Evolutionary conservation across 2,329 filamentous ascomycete species (phyloP).

Genomic region (Penicillium sp.): DNA sequence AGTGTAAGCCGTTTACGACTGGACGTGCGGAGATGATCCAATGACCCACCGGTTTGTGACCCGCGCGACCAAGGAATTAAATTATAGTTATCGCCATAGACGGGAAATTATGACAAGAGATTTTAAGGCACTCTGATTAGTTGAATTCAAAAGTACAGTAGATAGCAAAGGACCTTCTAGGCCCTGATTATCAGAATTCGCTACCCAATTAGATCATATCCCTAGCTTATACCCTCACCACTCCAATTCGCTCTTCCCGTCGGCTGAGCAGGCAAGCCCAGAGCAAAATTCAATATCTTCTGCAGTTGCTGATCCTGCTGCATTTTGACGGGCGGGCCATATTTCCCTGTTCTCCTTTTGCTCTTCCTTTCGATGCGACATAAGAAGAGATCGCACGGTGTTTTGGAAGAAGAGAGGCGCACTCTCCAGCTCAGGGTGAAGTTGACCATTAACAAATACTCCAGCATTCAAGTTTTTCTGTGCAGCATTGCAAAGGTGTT

Average conservation of each 20-base stretch:
- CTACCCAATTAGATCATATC: constrained; percentile 1
- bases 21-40: constrained; percentile 9
- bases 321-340: constrained; percentile 53
- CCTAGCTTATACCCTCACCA: constrained; percentile 13
- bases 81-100: constrained; percentile 2
- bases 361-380: constrained; percentile 52
- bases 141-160: background rate
- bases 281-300: constrained; percentile 37
- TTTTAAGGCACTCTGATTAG: constrained; percentile 1
- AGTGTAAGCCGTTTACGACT: constrained; percentile 8
- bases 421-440: constrained; percentile 65
- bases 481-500: constrained; percentile 61
- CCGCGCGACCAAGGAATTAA: background rate
- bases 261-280: constrained; percentile 20
- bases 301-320: constrained; percentile 25
- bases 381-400: constrained; percentile 53
- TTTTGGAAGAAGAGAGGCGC: constrained; percentile 62
- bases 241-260: constrained; percentile 14
- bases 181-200: constrained; percentile 2
- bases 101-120: constrained; percentile 4
- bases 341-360: constrained; percentile 51
- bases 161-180: background rate
- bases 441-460: constrained; percentile 64
- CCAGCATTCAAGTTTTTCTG: constrained; percentile 65
- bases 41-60: constrained; percentile 1